A percentile compares a stretch with the other conserved stretches of the same genome.
These are phyloP conservation scores for Haplosporangium sp. DNA, from an alignment of 371 early-diverging fungal genomes.

Conservation along the genomic window DNA sequence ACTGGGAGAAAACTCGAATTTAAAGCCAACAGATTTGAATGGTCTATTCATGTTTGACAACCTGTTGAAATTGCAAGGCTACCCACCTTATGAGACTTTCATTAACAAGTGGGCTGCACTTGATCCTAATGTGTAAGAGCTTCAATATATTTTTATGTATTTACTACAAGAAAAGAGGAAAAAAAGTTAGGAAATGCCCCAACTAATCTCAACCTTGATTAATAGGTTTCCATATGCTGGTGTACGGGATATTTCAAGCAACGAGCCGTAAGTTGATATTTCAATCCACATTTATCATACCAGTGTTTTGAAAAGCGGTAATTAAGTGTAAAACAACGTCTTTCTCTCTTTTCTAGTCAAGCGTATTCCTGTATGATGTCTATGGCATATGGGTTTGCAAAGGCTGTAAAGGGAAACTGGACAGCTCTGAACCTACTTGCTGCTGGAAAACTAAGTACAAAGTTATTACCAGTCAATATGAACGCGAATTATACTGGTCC, in stretches of 20 bases:
- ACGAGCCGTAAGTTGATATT: conserved; percentile 62
- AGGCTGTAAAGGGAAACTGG: conserved; percentile 37
- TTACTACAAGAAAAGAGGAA: background rate
- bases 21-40: conserved; percentile 49
- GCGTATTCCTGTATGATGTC: conserved; percentile 69
- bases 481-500: conserved; percentile 70
- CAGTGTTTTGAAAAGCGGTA: no score
- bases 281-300: background rate
- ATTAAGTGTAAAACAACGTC: background rate
- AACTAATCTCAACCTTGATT: background rate
- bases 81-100: conserved; percentile 66
- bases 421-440: conserved; percentile 57
- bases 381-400: conserved; percentile 64
- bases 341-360: conserved; percentile 20
- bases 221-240: conserved; percentile 71
- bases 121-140: conserved; percentile 60
- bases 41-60: conserved; percentile 70
- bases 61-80: conserved; percentile 64
- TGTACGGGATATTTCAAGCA: conserved; percentile 63
- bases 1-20: conserved; percentile 31
- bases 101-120: conserved; percentile 64
- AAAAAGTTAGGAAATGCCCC: no score
- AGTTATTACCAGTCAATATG: conserved; percentile 60
- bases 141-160: background rate
- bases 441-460: conserved; percentile 57